phyloP scores from a whole-genome alignment of 2,329 filamentous ascomycete genomes.

The Penicillium sp. region DNA sequence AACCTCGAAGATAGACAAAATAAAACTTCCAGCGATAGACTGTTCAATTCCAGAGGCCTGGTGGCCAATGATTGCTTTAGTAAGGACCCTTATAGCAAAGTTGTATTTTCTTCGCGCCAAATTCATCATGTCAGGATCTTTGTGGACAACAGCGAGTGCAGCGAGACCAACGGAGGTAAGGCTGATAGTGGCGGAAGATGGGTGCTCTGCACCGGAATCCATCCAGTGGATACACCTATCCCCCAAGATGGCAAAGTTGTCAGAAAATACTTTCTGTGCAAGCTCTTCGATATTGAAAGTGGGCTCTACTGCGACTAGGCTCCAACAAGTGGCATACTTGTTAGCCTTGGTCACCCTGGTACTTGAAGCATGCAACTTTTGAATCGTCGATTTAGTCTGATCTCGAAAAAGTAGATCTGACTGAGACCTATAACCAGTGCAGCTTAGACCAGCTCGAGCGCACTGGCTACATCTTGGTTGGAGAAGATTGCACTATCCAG shows the following conservation, averaged over 20 bases:
- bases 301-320: not conserved
- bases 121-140: conserved; percentile 2
- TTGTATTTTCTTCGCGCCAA: conserved; percentile 1
- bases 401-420: conserved; percentile 4
- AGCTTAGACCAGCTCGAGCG: conserved; percentile 1
- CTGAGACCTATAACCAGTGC: conserved; percentile 2
- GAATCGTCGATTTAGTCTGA: not conserved
- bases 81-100: not conserved
- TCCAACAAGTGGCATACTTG: not conserved
- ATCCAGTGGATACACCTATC: not conserved
- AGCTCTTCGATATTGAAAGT: not conserved
- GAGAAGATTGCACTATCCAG: not conserved
- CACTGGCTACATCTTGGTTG: conserved; percentile 3
- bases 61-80: not conserved
- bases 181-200: not conserved
- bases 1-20: conserved; percentile 8
- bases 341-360: no score
- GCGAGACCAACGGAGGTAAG: conserved; percentile 6
- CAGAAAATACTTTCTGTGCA: conserved; percentile 3
- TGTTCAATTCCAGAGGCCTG: not conserved
- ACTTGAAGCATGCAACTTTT: not conserved
- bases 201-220: not conserved
- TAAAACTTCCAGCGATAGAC: conserved; percentile 2
- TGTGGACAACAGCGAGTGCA: conserved; percentile 2
- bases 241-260: conserved; percentile 1